phyloP scores from a whole-genome alignment of 106 monocot genomes.

The Vanilla planifolia region DNA sequence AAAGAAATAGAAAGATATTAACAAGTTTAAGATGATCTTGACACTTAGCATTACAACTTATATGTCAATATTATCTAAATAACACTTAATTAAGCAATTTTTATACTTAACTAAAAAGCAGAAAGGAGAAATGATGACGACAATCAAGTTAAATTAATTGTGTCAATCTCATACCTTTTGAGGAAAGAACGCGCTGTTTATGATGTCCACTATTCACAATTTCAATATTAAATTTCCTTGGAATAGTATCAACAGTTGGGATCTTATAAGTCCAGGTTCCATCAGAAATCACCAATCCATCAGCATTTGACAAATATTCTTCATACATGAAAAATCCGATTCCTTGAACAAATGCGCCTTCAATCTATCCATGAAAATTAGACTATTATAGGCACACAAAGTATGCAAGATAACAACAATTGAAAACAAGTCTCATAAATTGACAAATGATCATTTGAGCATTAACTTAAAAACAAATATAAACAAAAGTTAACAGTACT shows the following conservation, averaged over 20 bases:
- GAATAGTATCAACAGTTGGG: conserved; percentile 83
- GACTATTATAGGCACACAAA: too few species aligned
- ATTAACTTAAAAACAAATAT: too few species aligned
- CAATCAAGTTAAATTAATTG: not conserved
- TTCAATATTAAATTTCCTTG: conserved; percentile 72
- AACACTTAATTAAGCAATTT: not conserved
- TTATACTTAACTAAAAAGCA: not conserved
- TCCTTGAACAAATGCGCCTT: conserved; percentile 92
- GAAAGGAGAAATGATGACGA: not conserved
- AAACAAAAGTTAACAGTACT: too few species aligned
- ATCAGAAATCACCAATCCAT: conserved; percentile 64
- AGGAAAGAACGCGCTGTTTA: conserved; percentile 67
- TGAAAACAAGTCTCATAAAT: too few species aligned
- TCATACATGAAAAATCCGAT: conserved; percentile 81
- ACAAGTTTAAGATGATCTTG: too few species aligned
- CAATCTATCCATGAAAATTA: too few species aligned
- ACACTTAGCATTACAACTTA: too few species aligned
- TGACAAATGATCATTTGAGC: too few species aligned
- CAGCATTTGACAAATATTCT: conserved; percentile 58
- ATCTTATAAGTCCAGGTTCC: conserved; percentile 90
- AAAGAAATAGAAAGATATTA: too few species aligned
- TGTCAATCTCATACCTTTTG: conserved; percentile 78
- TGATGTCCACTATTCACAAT: conserved; percentile 66
- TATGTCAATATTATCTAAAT: too few species aligned
- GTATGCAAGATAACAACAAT: too few species aligned